These are phyloP conservation scores for Macrocybe gigantea DNA, from an alignment of 768 basidiomycete species.

Conservation along the genomic window DNA sequence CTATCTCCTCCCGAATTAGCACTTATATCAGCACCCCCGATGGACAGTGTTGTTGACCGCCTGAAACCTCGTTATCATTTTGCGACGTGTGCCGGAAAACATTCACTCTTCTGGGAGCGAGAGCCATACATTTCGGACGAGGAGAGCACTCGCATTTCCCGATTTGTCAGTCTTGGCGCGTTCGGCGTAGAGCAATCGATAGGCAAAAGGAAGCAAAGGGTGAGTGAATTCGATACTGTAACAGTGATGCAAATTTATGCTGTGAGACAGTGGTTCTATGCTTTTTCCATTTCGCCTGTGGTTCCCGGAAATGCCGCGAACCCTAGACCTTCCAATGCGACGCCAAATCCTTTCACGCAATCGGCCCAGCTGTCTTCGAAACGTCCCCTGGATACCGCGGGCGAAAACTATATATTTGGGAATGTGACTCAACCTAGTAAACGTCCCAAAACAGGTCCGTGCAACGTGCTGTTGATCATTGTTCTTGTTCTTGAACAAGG, in stretches of 20 bases:
- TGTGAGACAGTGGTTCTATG: conserved; percentile 86
- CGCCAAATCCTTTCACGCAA: conserved; percentile 65
- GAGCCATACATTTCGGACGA: conserved; percentile 88
- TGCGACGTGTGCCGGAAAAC: conserved; percentile 55
- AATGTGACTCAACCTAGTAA: conserved; percentile 52
- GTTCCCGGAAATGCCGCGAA: conserved; percentile 26
- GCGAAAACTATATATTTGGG: conserved; percentile 69
- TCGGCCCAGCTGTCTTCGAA: conserved; percentile 35
- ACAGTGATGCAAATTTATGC: neutral
- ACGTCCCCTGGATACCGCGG: conserved; percentile 44
- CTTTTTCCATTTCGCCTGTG: conserved; percentile 76
- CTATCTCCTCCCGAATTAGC: conserved; percentile 41
- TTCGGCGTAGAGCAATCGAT: conserved; percentile 61
- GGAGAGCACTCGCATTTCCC: conserved; percentile 56
- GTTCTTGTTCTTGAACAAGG: neutral
- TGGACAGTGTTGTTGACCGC: conserved; percentile 59
- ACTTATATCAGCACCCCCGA: conserved; percentile 42
- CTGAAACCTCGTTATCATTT: conserved; percentile 89
- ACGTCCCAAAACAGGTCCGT: conserved; percentile 49
- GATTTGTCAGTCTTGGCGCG: conserved; percentile 86
- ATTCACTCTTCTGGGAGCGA: conserved; percentile 88
- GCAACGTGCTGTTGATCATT: conserved; percentile 2
- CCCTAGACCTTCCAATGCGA: conserved; percentile 54
- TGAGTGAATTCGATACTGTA: conserved; percentile 29
- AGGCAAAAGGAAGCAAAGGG: conserved; percentile 75